Percentiles rank a stretch among this genome's conserved stretches.
Evolutionary conservation across 192 early-diverging fungal genomes (phyloP).

Genomic region (Gaertneriomyces sp.): DNA sequence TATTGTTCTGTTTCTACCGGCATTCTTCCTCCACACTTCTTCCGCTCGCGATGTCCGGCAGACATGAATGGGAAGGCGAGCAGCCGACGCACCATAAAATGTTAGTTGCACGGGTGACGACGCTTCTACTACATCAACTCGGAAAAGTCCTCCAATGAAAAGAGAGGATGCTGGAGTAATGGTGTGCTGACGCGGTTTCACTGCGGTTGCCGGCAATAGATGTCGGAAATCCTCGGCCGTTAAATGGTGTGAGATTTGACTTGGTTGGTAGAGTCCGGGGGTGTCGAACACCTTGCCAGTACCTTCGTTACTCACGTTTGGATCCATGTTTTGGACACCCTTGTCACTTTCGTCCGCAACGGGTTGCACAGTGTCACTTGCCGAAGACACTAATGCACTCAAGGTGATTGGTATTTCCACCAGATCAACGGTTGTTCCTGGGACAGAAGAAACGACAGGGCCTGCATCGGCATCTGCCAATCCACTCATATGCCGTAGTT

Average conservation of each 20-base stretch:
- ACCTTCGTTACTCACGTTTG: no score
- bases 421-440: constrained; percentile 72
- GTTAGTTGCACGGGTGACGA: not conserved
- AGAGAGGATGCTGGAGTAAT: not conserved
- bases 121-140: constrained; percentile 1
- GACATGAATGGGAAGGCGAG: constrained; percentile 15
- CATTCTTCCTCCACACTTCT: no score
- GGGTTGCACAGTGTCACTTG: not conserved
- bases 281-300: constrained; percentile 23
- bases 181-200: not conserved
- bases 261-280: constrained; percentile 15
- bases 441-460: constrained; percentile 58
- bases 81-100: constrained; percentile 5
- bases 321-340: no score
- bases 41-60: constrained; percentile 1
- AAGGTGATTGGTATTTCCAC: constrained; percentile 50
- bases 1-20: no score
- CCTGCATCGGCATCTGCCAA: constrained; percentile 19
- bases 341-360: no score
- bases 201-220: constrained; percentile 3
- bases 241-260: constrained; percentile 25
- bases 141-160: constrained; percentile 23
- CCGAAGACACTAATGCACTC: not conserved
- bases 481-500: constrained; percentile 52
- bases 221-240: constrained; percentile 7